Base-by-base conservation (phyloP, 352 stramenopile species). In the Discostella stelligera region DNA sequence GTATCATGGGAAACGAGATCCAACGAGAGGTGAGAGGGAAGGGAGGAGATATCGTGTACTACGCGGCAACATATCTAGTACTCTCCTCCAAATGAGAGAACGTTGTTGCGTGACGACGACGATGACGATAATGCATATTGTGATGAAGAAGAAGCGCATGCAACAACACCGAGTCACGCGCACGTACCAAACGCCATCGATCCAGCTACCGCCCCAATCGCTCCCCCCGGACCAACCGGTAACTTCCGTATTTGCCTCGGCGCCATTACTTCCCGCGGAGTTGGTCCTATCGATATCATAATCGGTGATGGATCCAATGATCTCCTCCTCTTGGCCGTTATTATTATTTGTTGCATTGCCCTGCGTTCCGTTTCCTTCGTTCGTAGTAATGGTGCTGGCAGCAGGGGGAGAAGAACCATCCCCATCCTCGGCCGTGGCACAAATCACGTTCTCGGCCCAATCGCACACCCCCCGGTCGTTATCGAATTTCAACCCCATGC, bases 121-220 rank as follows among this genome's bases (percentile, higher is more conserved):
- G 14, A 32, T 58, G 13, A 37, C 49, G 20, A 30, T 18, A 14
- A 20, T 20, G 20, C 23, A 14, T 39, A 52, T 41, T 5, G 20
- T 39, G 27, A 20, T 44, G 18, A 18, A 20, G 21, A 58, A 37
- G 41, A 44, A 8, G 27, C 16, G 16, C 30, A 44, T 27, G n/a
- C n/a, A n/a, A n/a, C 23, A 54, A 55, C 21, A 55, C 20, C 14
- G 30, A 37, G 9, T 14, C 20, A 39, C 18, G 37, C 44, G 77
- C 20, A 39, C 18, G 37, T 50, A 82, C 77, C 78, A 85, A 62
- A 70, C 66, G 11, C 78, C 78, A 44, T 81, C 49, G 18, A 79
- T 48, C 78, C 78, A 85, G 49, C 44, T 66, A 0, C 77, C 77
- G 50, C 77, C 77, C 77, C 77, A 85, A 67, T 85, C 77, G 32